These are phyloP conservation scores for Hypoxylon rickii DNA, from an alignment of 495 filamentous ascomycete genomes.

Conservation along the genomic window DNA sequence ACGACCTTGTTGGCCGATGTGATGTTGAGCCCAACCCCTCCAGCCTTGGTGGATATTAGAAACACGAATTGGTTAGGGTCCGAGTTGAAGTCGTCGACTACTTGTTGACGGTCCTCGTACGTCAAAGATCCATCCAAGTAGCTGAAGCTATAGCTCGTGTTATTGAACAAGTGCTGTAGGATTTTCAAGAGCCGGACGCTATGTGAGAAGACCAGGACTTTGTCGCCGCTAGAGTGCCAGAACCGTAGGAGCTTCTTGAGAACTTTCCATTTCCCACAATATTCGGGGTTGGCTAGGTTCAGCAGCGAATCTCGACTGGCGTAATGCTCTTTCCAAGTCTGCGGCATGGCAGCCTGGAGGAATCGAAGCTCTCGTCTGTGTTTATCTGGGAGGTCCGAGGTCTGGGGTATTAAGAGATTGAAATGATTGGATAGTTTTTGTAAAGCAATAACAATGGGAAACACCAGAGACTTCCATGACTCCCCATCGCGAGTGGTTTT, in stretches of 20 bases:
- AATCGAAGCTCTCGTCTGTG: conserved; percentile 78
- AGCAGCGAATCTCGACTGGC: conserved; percentile 74
- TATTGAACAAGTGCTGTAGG: conserved; percentile 81
- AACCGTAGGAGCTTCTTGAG: conserved; percentile 83
- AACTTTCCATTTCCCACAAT: conserved; percentile 97
- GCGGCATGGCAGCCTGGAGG: conserved; percentile 74
- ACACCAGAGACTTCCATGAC: conserved; percentile 79
- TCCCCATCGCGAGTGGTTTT: conserved; percentile 58
- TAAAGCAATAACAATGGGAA: conserved; percentile 79
- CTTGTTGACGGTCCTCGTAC: conserved; percentile 81
- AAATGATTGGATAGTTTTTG: conserved; percentile 93
- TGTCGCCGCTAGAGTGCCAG: conserved; percentile 89
- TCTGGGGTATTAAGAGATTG: conserved; percentile 80
- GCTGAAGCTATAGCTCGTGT: conserved; percentile 88
- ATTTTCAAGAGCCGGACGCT: conserved; percentile 85
- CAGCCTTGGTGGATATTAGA: conserved; percentile 90
- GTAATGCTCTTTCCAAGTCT: conserved; percentile 78
- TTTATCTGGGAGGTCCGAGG: conserved; percentile 70
- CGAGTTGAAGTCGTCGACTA: conserved; percentile 90
- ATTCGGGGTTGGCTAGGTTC: conserved; percentile 85
- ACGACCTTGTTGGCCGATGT: conserved; percentile 98
- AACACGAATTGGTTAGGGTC: conserved; percentile 92
- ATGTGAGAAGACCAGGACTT: conserved; percentile 92
- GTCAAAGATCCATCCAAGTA: conserved; percentile 88
- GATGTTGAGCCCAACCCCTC: conserved; percentile 88